Base-by-base conservation (phyloP, 805 yeast genomes). In the Monosporozyma servazzii region DNA sequence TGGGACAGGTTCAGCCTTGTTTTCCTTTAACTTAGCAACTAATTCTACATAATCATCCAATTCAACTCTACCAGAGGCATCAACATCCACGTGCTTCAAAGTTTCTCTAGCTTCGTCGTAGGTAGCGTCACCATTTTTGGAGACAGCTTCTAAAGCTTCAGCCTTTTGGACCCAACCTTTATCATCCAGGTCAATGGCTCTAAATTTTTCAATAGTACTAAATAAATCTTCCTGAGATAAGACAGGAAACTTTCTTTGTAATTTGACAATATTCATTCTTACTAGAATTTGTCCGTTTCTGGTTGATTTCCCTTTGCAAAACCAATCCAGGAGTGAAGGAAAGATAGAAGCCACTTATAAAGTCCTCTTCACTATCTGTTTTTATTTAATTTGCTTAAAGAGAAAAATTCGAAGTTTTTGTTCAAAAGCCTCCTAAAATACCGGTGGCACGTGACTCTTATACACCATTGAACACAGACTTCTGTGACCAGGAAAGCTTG, bases 51-150 rank as follows among this genome's bases (percentile, higher is more conserved):
- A 93, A 66, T 93, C 99, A 53, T 93, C 99, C 64, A 93, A 73
- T 68, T 93, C 99, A 50, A 93, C 97, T 65, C 87, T 91, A 25
- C 99, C 99, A 4, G 96, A 85, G 15, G 98, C 96, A 71, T 93
- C 99, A 33, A 93, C 95, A 58, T 84, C 83, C 47, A 89, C 97
- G 49, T 78, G 79, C 66, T 93, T 93, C 65, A 93, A 77, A 2
- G 97, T 87, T 68, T 89, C 96, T 73, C 99, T 84, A 23, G 95
- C 91, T 58, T 84, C 86, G 69, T 93, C 99, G 64, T 93, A 93
- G 31, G 89, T 69, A 48, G 86, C 91, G 50, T 80, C 80, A 18
- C 97, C 97, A 29, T 81, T 69, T 51, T 81, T 79, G 23, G 95
- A 80, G 40, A 89, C 81, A 3, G 89, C 79, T 65, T 88, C 90